A percentile compares a stretch with the other conserved stretches of the same genome.
Conservation (phyloP, 1,139 yeast species). For the Spathaspora sp. region DNA sequence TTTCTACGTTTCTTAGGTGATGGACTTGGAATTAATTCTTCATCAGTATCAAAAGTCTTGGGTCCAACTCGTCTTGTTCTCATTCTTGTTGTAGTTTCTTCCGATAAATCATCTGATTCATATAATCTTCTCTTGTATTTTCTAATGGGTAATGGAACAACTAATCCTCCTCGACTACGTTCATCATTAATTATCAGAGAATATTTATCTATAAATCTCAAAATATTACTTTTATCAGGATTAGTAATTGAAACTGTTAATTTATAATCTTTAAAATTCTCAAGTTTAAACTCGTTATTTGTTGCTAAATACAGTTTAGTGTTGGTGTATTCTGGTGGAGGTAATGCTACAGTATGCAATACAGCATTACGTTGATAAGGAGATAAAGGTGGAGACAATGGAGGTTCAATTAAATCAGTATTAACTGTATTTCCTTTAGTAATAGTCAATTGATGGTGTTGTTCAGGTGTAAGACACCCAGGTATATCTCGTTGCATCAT, state of each 20-base stretch:
- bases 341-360: slow-evolving; percentile 7
- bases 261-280: slow-evolving; percentile 45
- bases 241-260: slow-evolving; percentile 55
- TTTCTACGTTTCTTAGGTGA: slow-evolving; percentile 35
- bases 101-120: slow-evolving; percentile 24
- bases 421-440: slow-evolving; percentile 6
- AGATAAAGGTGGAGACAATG: slow-evolving; percentile 66
- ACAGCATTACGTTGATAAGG: slow-evolving; percentile 46
- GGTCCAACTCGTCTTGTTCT: slow-evolving; percentile 56
- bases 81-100: slow-evolving; percentile 37
- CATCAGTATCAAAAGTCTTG: slow-evolving; percentile 11
- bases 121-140: slow-evolving; percentile 29
- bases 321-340: slow-evolving; percentile 57
- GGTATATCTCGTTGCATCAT: slow-evolving; percentile 28
- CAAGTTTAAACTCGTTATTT: slow-evolving; percentile 44
- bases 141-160: slow-evolving; percentile 23
- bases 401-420: slow-evolving; percentile 6
- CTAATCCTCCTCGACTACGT: not conserved
- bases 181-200: slow-evolving; percentile 12
- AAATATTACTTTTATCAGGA: slow-evolving; percentile 47
- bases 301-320: slow-evolving; percentile 19
- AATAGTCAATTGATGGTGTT: slow-evolving; percentile 1
- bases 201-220: slow-evolving; percentile 53
- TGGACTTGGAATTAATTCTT: slow-evolving; percentile 7
- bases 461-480: slow-evolving; percentile 41